Evolutionary conservation across 2,329 filamentous ascomycete species (phyloP).

Genomic region (Eutypa lata): DNA sequence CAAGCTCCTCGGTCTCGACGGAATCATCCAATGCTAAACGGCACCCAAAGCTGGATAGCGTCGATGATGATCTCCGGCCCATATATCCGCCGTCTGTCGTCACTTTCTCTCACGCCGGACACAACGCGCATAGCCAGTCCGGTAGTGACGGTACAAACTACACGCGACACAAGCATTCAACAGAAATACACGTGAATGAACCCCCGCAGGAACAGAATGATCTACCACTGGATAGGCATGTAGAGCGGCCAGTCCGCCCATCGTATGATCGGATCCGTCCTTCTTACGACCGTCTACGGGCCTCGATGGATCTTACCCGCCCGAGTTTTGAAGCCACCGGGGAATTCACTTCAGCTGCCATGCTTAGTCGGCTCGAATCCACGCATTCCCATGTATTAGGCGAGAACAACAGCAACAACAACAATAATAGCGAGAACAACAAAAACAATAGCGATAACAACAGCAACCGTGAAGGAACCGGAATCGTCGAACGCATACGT

Average conservation of each 20-base stretch:
- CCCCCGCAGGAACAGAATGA: slow-evolving; percentile 17
- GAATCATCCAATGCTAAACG: slow-evolving; percentile 52
- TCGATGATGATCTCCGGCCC: slow-evolving; percentile 84
- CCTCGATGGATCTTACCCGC: slow-evolving; percentile 81
- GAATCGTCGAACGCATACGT: slow-evolving; percentile 29
- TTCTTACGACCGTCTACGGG: slow-evolving; percentile 83
- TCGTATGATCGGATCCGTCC: slow-evolving; percentile 70
- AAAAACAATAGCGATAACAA: slow-evolving; percentile 1
- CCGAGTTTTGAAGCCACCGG: slow-evolving; percentile 82
- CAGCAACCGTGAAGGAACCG: slow-evolving; percentile 14
- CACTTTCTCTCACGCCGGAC: slow-evolving; percentile 62
- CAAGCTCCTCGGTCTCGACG: slow-evolving; percentile 32
- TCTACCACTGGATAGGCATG: slow-evolving; percentile 21
- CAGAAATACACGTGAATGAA: slow-evolving; percentile 43
- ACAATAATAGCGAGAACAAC: neutral
- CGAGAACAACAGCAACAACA: neutral
- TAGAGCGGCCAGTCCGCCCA: slow-evolving; percentile 36
- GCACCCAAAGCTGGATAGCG: slow-evolving; percentile 58
- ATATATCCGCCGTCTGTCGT: slow-evolving; percentile 92
- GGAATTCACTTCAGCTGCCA: slow-evolving; percentile 88
- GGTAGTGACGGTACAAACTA: slow-evolving; percentile 94
- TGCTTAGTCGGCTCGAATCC: slow-evolving; percentile 80
- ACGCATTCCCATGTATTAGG: slow-evolving; percentile 44
- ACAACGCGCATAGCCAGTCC: slow-evolving; percentile 81
- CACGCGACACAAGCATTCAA: slow-evolving; percentile 62